A percentile compares a stretch with the other conserved stretches of the same genome.
phyloP scores from a whole-genome alignment of 768 basidiomycete genomes.

The Clitopilus hobsonii region DNA sequence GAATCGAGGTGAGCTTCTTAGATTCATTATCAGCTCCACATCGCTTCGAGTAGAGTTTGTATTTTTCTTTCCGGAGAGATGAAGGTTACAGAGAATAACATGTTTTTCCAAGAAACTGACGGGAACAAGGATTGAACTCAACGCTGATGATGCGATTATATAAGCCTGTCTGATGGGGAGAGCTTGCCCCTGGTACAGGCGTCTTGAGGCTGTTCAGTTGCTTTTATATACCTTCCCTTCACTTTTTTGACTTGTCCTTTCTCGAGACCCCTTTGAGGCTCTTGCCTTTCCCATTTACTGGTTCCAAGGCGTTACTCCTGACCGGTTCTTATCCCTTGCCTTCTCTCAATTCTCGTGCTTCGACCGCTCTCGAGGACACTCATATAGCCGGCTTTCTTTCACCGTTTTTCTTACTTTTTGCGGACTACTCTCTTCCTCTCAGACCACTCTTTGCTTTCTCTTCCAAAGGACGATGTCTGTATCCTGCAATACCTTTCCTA shows the following conservation, averaged over 20 bases:
- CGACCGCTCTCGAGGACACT: neutral
- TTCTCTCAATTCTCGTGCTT: neutral
- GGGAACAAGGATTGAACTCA: neutral
- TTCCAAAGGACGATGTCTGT: conserved; percentile 21
- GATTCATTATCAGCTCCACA: neutral
- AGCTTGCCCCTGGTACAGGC: neutral
- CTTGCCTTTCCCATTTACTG: neutral
- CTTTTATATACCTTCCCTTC: conserved; percentile 1
- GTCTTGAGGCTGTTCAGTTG: neutral
- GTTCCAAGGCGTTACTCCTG: neutral
- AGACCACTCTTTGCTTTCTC: neutral
- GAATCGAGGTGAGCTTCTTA: neutral
- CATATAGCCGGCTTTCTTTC: conserved; percentile 9
- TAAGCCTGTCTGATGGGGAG: neutral
- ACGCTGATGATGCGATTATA: neutral
- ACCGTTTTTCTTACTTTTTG: conserved; percentile 3
- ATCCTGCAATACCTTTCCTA: conserved; percentile 39
- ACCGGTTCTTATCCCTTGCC: neutral
- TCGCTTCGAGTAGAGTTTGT: neutral
- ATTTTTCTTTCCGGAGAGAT: neutral
- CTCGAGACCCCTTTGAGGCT: neutral
- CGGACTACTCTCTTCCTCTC: neutral
- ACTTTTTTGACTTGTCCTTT: neutral
- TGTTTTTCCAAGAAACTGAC: neutral
- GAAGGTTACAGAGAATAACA: neutral